Conservation (phyloP, 768 basidiomycete genomes). For the Lactarius hengduanensis region DNA sequence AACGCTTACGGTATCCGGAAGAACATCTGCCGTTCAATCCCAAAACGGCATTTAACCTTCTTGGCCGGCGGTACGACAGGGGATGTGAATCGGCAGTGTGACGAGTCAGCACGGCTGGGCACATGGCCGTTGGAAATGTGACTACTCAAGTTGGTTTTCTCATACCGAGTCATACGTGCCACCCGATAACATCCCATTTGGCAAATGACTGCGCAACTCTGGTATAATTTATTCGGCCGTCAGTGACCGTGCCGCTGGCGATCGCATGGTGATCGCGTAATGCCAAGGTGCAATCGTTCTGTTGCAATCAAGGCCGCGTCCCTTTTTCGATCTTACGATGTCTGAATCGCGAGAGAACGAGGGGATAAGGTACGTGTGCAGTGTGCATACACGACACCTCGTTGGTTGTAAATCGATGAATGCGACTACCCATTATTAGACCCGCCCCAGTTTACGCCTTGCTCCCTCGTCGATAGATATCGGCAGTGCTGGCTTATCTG, state of each 20-base stretch:
- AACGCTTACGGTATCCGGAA: neutral
- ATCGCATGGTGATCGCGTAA: neutral
- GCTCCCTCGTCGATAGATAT: conserved; percentile 18
- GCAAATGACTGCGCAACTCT: neutral
- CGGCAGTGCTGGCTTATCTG: neutral
- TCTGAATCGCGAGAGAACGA: neutral
- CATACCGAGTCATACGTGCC: neutral
- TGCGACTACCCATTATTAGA: conserved; percentile 5
- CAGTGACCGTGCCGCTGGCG: neutral
- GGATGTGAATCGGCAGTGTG: neutral
- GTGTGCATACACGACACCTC: neutral
- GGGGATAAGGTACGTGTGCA: too few species aligned
- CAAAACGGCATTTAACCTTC: neutral
- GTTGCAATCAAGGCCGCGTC: neutral
- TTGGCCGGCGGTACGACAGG: neutral
- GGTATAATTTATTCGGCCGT: neutral
- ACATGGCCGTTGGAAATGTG: neutral
- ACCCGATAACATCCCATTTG: neutral
- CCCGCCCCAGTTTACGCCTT: conserved; percentile 23
- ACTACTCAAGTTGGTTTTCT: too few species aligned
- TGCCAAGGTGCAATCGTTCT: neutral
- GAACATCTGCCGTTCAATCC: neutral
- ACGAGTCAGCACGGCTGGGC: neutral
- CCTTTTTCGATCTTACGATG: neutral
- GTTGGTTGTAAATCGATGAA: neutral